Base-by-base conservation (phyloP, 2,329 filamentous ascomycete species). In the Tolypocladium amazonense region DNA sequence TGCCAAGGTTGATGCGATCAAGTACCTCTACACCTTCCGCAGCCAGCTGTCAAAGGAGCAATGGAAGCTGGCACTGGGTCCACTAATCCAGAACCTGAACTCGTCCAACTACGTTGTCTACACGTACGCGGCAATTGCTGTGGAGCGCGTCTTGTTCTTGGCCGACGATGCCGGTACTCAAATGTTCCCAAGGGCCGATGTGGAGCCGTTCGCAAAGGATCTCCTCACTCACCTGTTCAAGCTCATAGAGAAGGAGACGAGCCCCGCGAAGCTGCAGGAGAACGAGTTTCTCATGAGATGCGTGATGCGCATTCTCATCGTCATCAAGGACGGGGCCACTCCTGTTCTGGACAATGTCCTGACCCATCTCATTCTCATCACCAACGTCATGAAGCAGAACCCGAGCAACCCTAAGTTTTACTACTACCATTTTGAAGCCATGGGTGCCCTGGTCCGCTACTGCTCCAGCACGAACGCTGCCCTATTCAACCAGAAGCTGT, bases 241-340 rank as follows among this genome's bases (percentile, higher is more conserved):
- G 64, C 81, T 99, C 58, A 91, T 99, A 65, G 89, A 95, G 70
- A 90, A 89, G 70, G 88, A 96, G 67, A 80, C 82, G 4, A 88
- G 89, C 14, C 88, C 95, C 1, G 86, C 93, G 64, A 99, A 97
- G 79, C 86, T 99, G 62, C 94, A 99, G 71, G 94, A 99, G 75
- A 99, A 99, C 70, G 94, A 99, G 71, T 99, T 97, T 73, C 74
- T 99, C 69, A 97, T 99, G 92, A 90, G 92, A 68, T 99, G 94
- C 69, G 91, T 97, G 60, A 99, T 99, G 94, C 86, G 94, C 67
- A 93, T 99, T 15, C 80, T 99, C 62, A 92, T 99, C 65, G 92
- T 97, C 64, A 89, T 97, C 73, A 90, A 88, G 71, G 92, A 96
- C 56, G 89, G 86, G 35, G 85, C 93, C 18, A 75, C 87, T 2